These are phyloP conservation scores for Neopestalotiopsis sp. DNA, from an alignment of 2,329 filamentous ascomycete species.

Conservation along the genomic window DNA sequence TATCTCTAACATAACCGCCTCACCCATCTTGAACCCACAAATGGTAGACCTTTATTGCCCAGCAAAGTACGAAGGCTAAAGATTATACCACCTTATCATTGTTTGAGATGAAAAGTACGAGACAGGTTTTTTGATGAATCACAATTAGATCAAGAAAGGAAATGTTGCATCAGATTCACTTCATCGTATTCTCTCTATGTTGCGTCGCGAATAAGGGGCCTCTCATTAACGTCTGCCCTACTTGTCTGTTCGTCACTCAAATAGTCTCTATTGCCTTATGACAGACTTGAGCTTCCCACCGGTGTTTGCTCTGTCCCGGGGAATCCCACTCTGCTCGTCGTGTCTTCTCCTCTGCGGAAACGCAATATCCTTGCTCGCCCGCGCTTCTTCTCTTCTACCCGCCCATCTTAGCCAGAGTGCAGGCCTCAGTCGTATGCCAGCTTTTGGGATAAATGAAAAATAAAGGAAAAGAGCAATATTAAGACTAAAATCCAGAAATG, in stretches of 20 bases:
- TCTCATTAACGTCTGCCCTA: constrained; percentile 16
- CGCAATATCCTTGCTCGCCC: constrained; percentile 11
- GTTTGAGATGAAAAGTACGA: neutral
- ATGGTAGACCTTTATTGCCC: neutral
- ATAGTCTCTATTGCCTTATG: constrained; percentile 17
- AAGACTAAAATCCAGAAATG: constrained; percentile 14
- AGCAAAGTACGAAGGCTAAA: neutral
- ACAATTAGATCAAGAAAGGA: neutral
- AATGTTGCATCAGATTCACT: neutral
- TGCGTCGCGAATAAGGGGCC: constrained; percentile 16
- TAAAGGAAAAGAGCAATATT: constrained; percentile 6
- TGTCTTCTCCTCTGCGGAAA: constrained; percentile 16
- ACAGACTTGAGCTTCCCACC: neutral
- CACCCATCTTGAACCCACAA: neutral
- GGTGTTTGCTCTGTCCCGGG: neutral
- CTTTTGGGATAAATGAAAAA: constrained; percentile 8
- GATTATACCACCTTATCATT: neutral
- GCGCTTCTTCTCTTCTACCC: neutral
- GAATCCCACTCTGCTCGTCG: constrained; percentile 26
- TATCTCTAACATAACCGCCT: neutral
- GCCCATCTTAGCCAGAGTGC: neutral
- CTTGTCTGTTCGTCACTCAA: constrained; percentile 12
- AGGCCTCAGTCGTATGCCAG: constrained; percentile 14
- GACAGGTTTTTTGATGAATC: neutral
- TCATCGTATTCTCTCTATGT: neutral